Conservation (phyloP, 805 yeast species). For the Yamadazyma kitorensis region DNA sequence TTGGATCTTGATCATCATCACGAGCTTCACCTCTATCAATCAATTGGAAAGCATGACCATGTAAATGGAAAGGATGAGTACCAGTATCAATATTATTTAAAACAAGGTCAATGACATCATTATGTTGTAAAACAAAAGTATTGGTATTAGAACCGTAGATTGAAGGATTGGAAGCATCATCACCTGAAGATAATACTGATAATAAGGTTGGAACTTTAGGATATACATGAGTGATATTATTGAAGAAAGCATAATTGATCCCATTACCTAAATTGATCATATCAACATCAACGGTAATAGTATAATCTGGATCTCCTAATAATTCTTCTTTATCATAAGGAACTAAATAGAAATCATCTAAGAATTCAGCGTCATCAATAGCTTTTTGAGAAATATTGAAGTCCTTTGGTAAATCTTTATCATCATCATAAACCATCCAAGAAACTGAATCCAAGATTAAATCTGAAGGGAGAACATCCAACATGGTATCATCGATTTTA, state of each 20-base stretch:
- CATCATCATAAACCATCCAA: constrained; percentile 49
- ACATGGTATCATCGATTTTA: constrained; percentile 61
- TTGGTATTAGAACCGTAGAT: constrained; percentile 76
- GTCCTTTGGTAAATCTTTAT: constrained; percentile 18
- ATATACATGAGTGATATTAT: constrained; percentile 57
- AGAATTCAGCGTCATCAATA: constrained; percentile 40
- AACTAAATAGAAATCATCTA: constrained; percentile 73
- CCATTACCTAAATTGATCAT: constrained; percentile 76
- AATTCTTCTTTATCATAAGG: constrained; percentile 56
- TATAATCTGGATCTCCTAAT: constrained; percentile 60
- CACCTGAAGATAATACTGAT: constrained; percentile 62
- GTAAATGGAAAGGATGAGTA: constrained; percentile 77
- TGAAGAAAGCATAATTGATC: constrained; percentile 73
- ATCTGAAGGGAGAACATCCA: constrained; percentile 64
- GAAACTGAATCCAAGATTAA: constrained; percentile 52
- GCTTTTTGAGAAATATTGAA: too few relatives aligned
- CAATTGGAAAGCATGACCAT: constrained; percentile 70
- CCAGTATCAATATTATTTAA: constrained; percentile 79
- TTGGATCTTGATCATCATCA: constrained; percentile 55
- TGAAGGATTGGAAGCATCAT: constrained; percentile 49
- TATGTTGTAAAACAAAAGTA: constrained; percentile 54
- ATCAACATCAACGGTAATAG: constrained; percentile 53
- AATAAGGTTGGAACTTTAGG: constrained; percentile 73
- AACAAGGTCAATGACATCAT: constrained; percentile 71
- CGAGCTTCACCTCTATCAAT: constrained; percentile 50